Conservation (phyloP, 2,329 filamentous ascomycete species). For the Rutstroemia sp. region DNA sequence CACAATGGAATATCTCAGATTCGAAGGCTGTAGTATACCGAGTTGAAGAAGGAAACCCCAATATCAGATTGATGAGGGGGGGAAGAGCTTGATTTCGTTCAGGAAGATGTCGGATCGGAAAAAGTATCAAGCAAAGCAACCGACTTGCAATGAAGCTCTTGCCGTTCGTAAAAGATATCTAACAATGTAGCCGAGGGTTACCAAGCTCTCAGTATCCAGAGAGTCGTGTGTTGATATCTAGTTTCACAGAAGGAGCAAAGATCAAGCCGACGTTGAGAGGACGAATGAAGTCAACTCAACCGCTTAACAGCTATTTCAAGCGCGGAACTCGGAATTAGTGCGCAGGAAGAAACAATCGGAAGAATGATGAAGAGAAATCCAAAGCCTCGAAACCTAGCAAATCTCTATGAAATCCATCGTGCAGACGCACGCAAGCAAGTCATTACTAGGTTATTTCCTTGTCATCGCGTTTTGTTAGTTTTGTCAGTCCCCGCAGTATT, state of each 20-base stretch:
- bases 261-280: too few relatives aligned
- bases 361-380: neutral
- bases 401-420: neutral
- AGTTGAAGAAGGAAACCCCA: neutral
- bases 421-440: neutral
- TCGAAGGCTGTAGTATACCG: too few relatives aligned
- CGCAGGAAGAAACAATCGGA: slow-evolving; percentile 6
- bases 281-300: neutral
- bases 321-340: slow-evolving; percentile 33
- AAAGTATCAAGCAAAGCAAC: neutral
- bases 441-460: too few relatives aligned
- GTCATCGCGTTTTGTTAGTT: neutral
- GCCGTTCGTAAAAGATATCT: neutral
- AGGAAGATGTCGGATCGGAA: neutral
- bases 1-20: too few relatives aligned
- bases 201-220: too few relatives aligned
- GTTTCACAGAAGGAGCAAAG: too few relatives aligned
- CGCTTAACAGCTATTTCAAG: slow-evolving; percentile 26
- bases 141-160: neutral
- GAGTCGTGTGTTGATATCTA: too few relatives aligned
- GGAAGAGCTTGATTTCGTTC: too few relatives aligned
- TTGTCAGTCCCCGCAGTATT: neutral
- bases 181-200: neutral
- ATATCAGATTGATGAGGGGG: too few relatives aligned
- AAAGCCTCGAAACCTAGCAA: neutral